phyloP scores from a whole-genome alignment of 2,329 filamentous ascomycete genomes.

The Colletotrichum abscissum region DNA sequence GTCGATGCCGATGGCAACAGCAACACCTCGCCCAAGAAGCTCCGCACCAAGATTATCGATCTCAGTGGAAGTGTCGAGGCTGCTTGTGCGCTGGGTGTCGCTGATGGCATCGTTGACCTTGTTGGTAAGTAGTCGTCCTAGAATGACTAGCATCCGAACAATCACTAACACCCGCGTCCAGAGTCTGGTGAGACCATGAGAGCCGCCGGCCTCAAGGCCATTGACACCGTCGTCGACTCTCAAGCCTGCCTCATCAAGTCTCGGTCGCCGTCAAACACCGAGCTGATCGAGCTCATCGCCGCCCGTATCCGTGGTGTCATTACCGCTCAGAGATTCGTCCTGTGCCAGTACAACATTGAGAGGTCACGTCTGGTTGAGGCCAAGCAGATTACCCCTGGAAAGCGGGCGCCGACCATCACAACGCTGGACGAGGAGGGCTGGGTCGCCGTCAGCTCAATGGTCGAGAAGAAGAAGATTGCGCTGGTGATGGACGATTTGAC shows the following conservation, averaged over 20 bases:
- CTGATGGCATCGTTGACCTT: conserved; percentile 96
- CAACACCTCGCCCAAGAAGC: conserved; percentile 55
- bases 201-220: conserved; percentile 91
- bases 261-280: conserved; percentile 81
- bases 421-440: conserved; percentile 87
- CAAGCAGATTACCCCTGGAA: conserved; percentile 87
- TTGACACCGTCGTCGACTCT: conserved; percentile 91
- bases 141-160: background rate
- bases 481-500: conserved; percentile 87
- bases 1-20: conserved; percentile 53
- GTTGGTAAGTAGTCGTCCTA: conserved; percentile 77
- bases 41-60: conserved; percentile 91
- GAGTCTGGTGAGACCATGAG: conserved; percentile 99
- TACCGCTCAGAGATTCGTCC: conserved; percentile 90
- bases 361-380: conserved; percentile 75
- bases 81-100: conserved; percentile 93
- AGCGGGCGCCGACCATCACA: conserved; percentile 93
- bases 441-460: conserved; percentile 96
- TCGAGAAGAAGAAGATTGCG: conserved; percentile 87
- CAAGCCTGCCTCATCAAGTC: conserved; percentile 94
- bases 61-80: conserved; percentile 97
- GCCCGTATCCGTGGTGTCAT: conserved; percentile 93
- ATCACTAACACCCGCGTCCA: conserved; percentile 46
- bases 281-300: conserved; percentile 85
- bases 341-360: conserved; percentile 96